Conservation (phyloP, 495 filamentous ascomycete genomes). For the Aspergillus coremiiformis region DNA sequence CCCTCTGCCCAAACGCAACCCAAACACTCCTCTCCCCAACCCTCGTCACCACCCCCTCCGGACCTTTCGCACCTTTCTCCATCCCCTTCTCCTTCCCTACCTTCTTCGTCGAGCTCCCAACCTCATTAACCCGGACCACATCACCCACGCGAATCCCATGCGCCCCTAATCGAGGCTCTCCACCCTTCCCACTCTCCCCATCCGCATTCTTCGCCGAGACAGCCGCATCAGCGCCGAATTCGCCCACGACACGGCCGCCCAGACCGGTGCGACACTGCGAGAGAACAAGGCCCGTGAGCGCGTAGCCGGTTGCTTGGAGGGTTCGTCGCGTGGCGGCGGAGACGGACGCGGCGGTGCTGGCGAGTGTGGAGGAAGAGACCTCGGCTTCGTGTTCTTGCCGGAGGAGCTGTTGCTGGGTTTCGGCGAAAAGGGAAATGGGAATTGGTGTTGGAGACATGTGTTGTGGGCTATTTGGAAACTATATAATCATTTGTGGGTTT, state of each 20-base stretch:
- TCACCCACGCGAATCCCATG: constrained; percentile 86
- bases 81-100: constrained; percentile 62
- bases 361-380: constrained; percentile 42
- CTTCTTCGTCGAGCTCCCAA: constrained; percentile 58
- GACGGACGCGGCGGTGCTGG: constrained; percentile 63
- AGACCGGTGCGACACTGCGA: constrained; percentile 82
- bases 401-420: constrained; percentile 71
- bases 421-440: constrained; percentile 69
- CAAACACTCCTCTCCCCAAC: constrained; percentile 51
- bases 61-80: constrained; percentile 49
- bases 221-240: constrained; percentile 69
- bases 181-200: constrained; percentile 32
- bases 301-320: constrained; percentile 79
- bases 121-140: constrained; percentile 73
- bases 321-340: constrained; percentile 60
- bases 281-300: constrained; percentile 70
- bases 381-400: constrained; percentile 68
- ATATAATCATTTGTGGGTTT: not conserved
- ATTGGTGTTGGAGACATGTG: constrained; percentile 27
- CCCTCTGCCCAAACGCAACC: constrained; percentile 64
- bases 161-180: constrained; percentile 47
- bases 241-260: constrained; percentile 79
- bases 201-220: constrained; percentile 31
- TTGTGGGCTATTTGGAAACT: not conserved
- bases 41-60: constrained; percentile 74